Percentiles rank a stretch among this genome's conserved stretches.
These are phyloP conservation scores for Cyclocybe cylindracea DNA, from an alignment of 768 basidiomycete genomes.

Conservation along the genomic window DNA sequence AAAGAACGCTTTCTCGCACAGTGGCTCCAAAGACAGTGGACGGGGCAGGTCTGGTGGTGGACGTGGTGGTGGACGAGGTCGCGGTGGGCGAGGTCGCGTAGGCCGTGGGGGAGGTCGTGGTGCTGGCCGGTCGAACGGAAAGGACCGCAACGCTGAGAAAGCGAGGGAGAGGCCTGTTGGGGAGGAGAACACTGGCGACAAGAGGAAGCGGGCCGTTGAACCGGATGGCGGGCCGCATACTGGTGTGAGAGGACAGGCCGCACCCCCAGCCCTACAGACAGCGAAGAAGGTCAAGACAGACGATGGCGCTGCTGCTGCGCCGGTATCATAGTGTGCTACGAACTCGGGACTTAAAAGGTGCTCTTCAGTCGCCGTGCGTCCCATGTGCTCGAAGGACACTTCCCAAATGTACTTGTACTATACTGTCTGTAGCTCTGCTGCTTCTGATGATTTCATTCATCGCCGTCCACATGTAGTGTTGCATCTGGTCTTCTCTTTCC, in stretches of 20 bases:
- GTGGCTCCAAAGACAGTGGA: slow-evolving; percentile 23
- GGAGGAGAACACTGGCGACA: slow-evolving; percentile 61
- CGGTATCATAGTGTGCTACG: slow-evolving; percentile 12
- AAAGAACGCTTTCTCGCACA: slow-evolving; percentile 43
- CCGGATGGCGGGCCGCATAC: slow-evolving; percentile 76
- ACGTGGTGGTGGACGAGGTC: slow-evolving; percentile 32
- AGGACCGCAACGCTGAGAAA: slow-evolving; percentile 34
- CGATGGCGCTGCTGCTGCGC: slow-evolving; percentile 22
- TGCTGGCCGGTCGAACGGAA: slow-evolving; percentile 37
- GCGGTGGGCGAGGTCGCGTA: slow-evolving; percentile 45
- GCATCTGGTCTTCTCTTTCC: too few species aligned
- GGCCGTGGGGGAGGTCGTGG: slow-evolving; percentile 40
- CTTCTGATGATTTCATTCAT: too few species aligned
- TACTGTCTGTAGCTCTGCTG: too few species aligned
- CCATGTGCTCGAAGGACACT: too few species aligned
- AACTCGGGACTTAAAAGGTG: not conserved
- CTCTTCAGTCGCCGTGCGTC: not conserved
- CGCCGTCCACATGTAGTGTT: too few species aligned
- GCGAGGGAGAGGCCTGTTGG: slow-evolving; percentile 31
- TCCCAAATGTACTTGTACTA: too few species aligned
- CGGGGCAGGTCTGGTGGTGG: slow-evolving; percentile 21
- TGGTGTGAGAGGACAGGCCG: slow-evolving; percentile 62
- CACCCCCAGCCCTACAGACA: slow-evolving; percentile 48
- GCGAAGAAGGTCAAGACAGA: slow-evolving; percentile 49
- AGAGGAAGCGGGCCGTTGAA: slow-evolving; percentile 75